Evolutionary conservation across 1,284 basidiomycete genomes (phyloP).

Genomic region (Calocybe gambosa): DNA sequence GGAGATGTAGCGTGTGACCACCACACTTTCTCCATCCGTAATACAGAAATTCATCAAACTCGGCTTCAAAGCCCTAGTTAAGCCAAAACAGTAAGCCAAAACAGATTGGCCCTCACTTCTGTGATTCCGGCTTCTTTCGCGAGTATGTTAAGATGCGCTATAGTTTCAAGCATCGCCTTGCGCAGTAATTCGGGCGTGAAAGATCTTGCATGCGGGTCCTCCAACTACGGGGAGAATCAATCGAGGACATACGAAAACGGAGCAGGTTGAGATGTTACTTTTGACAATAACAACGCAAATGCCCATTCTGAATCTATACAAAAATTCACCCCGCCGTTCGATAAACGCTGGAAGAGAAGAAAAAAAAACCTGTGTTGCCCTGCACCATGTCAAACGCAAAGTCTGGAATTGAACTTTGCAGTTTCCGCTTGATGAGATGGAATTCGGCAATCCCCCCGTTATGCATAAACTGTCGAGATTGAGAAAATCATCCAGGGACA

Average conservation of each 20-base stretch:
- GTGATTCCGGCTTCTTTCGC: constrained; percentile 69
- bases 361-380: constrained; percentile 76
- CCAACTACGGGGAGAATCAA: constrained; percentile 46
- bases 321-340: neutral
- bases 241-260: neutral
- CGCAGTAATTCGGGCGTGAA: constrained; percentile 63
- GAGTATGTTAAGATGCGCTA: constrained; percentile 71
- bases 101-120: constrained; percentile 41
- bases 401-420: constrained; percentile 74
- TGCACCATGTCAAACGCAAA: constrained; percentile 81
- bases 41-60: constrained; percentile 96
- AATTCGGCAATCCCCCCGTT: constrained; percentile 89
- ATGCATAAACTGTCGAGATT: constrained; percentile 79
- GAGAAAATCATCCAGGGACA: constrained; percentile 4
- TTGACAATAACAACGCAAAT: constrained; percentile 86
- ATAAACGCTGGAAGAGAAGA: neutral
- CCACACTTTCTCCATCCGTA: constrained; percentile 88
- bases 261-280: constrained; percentile 37
- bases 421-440: constrained; percentile 67
- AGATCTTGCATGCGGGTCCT: constrained; percentile 66
- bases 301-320: constrained; percentile 90
- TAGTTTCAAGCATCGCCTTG: constrained; percentile 84
- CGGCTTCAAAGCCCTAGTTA: constrained; percentile 43
- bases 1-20: constrained; percentile 93
- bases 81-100: neutral